These are phyloP conservation scores for Meyerozyma smithsonii DNA, from an alignment of 1,139 yeast genomes.

Conservation along the genomic window DNA sequence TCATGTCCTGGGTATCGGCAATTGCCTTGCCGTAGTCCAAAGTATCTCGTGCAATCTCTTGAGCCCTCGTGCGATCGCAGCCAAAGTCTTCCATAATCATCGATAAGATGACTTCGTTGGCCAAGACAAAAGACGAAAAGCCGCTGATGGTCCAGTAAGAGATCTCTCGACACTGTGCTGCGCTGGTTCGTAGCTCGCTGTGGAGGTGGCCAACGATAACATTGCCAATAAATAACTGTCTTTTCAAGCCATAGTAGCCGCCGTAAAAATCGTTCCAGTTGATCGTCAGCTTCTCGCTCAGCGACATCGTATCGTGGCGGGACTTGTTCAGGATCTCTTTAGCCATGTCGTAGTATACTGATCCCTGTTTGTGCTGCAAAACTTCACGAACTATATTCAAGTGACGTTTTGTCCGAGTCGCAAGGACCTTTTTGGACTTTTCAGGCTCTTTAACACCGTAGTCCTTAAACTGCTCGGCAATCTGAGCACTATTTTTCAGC, in stretches of 20 bases:
- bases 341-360: conserved; percentile 50
- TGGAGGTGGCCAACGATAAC: conserved; percentile 26
- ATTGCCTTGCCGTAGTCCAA: conserved; percentile 53
- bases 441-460: conserved; percentile 23
- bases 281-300: conserved; percentile 42
- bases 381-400: conserved; percentile 35
- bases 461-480: conserved; percentile 17
- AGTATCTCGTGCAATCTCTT: conserved; percentile 41
- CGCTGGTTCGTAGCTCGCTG: conserved; percentile 21
- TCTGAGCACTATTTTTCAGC: conserved; percentile 3
- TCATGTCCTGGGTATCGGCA: conserved; percentile 34
- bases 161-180: conserved; percentile 36
- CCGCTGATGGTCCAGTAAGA: conserved; percentile 58
- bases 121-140: conserved; percentile 54
- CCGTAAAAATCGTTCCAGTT: conserved; percentile 46
- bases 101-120: conserved; percentile 57
- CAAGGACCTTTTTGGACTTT: conserved; percentile 20
- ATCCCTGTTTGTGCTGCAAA: conserved; percentile 36
- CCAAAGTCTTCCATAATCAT: conserved; percentile 46
- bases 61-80: conserved; percentile 36
- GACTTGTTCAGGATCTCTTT: conserved; percentile 32
- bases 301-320: conserved; percentile 39
- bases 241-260: conserved; percentile 59
- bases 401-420: conserved; percentile 23
- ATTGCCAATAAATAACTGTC: conserved; percentile 50